Evolutionary conservation across 2,329 filamentous ascomycete genomes (phyloP).

Genomic region (Fusarium anguioides): DNA sequence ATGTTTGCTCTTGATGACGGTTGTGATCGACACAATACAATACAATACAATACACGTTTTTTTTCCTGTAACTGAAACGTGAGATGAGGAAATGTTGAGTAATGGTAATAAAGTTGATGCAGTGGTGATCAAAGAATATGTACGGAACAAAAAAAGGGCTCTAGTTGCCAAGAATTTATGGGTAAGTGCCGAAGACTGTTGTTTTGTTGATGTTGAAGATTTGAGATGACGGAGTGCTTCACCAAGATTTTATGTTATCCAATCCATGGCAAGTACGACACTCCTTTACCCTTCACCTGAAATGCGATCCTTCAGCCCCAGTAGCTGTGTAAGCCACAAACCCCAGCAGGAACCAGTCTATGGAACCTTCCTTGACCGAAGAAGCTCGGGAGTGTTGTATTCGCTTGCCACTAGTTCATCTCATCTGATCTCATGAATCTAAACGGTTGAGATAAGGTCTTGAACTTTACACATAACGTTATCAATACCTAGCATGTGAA

Average conservation of each 20-base stretch:
- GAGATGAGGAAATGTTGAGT: conserved; percentile 11
- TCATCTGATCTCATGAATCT: neutral
- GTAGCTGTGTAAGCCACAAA: conserved; percentile 28
- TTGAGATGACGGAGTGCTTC: conserved; percentile 16
- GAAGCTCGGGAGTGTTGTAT: conserved; percentile 19
- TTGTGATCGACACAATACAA: conserved; percentile 26
- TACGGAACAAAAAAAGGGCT: conserved; percentile 3
- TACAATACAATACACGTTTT: conserved; percentile 4
- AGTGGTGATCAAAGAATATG: neutral
- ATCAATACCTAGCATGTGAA: neutral
- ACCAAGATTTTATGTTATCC: conserved; percentile 4
- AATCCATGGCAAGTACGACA: conserved; percentile 5
- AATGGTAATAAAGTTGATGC: neutral
- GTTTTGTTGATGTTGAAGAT: conserved; percentile 3
- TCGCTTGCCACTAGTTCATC: conserved; percentile 27
- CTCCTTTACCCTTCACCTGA: neutral
- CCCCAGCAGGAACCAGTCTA: conserved; percentile 3
- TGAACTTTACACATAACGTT: neutral
- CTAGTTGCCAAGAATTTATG: neutral
- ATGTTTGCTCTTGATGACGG: conserved; percentile 26
- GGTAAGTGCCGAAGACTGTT: conserved; percentile 1
- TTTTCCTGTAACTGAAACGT: neutral
- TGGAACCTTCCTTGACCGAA: conserved; percentile 28
- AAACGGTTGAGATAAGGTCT: neutral
- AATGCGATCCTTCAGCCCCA: conserved; percentile 24